Percentiles rank a stretch among this genome's conserved stretches.
These are phyloP conservation scores for Kockiozyma suomiensis DNA, from an alignment of 805 yeast genomes.

Conservation along the genomic window DNA sequence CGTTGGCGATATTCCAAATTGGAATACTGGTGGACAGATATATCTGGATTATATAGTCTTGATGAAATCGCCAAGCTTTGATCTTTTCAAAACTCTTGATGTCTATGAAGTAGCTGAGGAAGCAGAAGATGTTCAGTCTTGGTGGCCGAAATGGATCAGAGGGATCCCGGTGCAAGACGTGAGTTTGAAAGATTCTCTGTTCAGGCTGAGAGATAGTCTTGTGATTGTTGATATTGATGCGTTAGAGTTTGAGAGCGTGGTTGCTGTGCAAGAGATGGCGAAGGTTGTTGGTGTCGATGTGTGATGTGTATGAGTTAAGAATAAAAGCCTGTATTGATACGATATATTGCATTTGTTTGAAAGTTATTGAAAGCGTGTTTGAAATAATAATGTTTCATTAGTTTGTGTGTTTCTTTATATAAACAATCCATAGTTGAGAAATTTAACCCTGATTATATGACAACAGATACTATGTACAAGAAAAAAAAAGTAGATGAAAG, in stretches of 20 bases:
- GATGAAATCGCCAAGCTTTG: conserved; percentile 4
- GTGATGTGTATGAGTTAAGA: background rate
- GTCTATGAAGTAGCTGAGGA: conserved; percentile 1
- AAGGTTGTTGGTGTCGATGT: conserved; percentile 29
- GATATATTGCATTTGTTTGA: background rate
- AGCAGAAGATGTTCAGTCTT: background rate
- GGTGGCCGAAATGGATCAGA: conserved; percentile 29
- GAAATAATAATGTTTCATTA: background rate
- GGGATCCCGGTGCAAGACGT: conserved; percentile 22
- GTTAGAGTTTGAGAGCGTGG: conserved; percentile 22
- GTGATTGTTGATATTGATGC: conserved; percentile 10
- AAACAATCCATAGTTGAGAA: too few relatives aligned
- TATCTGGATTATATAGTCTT: conserved; percentile 42
- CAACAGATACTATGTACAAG: background rate
- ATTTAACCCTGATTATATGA: too few relatives aligned
- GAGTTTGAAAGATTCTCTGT: conserved; percentile 12
- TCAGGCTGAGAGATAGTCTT: conserved; percentile 14
- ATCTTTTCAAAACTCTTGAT: background rate
- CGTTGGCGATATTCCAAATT: conserved; percentile 34
- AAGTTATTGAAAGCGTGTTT: background rate
- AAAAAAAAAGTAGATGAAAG: background rate
- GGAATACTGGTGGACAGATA: conserved; percentile 44
- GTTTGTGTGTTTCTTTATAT: background rate
- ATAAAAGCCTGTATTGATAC: background rate
- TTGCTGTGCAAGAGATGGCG: conserved; percentile 30